phyloP scores from a whole-genome alignment of 2,329 filamentous ascomycete genomes.

The Xenoacremonium recifei region DNA sequence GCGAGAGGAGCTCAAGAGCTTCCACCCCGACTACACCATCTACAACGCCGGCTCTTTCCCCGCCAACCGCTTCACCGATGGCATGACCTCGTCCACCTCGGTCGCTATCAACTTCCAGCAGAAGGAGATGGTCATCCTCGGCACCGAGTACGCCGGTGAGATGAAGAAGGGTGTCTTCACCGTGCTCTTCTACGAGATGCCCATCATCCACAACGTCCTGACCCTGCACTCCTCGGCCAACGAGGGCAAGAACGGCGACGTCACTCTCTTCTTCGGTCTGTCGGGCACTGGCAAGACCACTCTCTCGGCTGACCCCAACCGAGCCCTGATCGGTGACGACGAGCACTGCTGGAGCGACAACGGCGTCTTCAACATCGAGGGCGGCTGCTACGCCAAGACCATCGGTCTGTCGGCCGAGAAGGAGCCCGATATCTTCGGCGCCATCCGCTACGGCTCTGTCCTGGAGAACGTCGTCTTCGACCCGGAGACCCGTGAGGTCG shows the following conservation, averaged over 20 bases:
- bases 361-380: slow-evolving; percentile 99
- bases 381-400: slow-evolving; percentile 98
- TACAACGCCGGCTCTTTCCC: slow-evolving; percentile 99
- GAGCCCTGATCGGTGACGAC: slow-evolving; percentile 93
- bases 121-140: slow-evolving; percentile 99
- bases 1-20: slow-evolving; percentile 89
- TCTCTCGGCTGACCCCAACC: slow-evolving; percentile 93
- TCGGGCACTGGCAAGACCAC: slow-evolving; percentile 99
- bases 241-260: slow-evolving; percentile 90
- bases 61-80: slow-evolving; percentile 94
- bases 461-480: slow-evolving; percentile 99
- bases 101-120: slow-evolving; percentile 99
- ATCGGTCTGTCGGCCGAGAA: slow-evolving; percentile 97
- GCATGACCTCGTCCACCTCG: slow-evolving; percentile 98
- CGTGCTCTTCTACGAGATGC: slow-evolving; percentile 99
- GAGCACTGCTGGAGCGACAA: slow-evolving; percentile 99
- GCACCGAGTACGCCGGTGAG: slow-evolving; percentile 90
- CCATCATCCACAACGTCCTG: slow-evolving; percentile 98
- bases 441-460: slow-evolving; percentile 95
- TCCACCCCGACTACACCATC: slow-evolving; percentile 99
- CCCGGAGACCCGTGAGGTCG: slow-evolving; percentile 81
- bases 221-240: slow-evolving; percentile 99
- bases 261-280: slow-evolving; percentile 98
- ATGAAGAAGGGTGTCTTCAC: slow-evolving; percentile 97
- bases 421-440: slow-evolving; percentile 96